These are phyloP conservation scores for Plasmodium cynomolgi DNA, from an alignment of 169 alveolate species.

Conservation along the genomic window DNA sequence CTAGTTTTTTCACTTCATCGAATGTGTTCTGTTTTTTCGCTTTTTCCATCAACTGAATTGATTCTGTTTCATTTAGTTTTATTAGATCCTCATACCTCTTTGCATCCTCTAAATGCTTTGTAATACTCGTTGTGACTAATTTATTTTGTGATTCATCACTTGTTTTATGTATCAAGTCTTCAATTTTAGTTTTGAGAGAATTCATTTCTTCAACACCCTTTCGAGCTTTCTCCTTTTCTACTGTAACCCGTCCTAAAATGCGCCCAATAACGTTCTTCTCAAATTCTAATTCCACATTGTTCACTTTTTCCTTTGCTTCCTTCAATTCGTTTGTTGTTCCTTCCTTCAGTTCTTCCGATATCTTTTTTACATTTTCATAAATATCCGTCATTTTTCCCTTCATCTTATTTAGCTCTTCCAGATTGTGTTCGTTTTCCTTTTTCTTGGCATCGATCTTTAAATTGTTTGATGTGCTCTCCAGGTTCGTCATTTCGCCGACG, in stretches of 20 bases:
- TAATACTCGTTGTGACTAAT: neutral
- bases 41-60: neutral
- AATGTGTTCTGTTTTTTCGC: neutral
- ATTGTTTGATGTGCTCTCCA: neutral
- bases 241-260: neutral
- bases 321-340: neutral
- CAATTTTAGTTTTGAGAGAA: conserved; percentile 7
- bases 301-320: neutral
- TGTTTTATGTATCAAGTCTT: neutral
- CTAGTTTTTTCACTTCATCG: neutral
- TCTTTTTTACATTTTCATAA: conserved; percentile 3
- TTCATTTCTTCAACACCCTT: conserved; percentile 15
- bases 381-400: conserved; percentile 7
- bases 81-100: neutral
- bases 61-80: conserved; percentile 4
- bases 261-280: neutral
- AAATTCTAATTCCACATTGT: conserved; percentile 2
- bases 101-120: neutral
- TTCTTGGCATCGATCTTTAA: neutral
- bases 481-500: neutral
- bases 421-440: conserved; percentile 7
- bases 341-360: neutral
- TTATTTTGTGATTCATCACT: neutral
- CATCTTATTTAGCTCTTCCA: neutral
- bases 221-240: conserved; percentile 2